Percentiles rank a stretch among this genome's conserved stretches.
phyloP scores from a whole-genome alignment of 2,329 filamentous ascomycete species.

The Fusarium anthophilum region DNA sequence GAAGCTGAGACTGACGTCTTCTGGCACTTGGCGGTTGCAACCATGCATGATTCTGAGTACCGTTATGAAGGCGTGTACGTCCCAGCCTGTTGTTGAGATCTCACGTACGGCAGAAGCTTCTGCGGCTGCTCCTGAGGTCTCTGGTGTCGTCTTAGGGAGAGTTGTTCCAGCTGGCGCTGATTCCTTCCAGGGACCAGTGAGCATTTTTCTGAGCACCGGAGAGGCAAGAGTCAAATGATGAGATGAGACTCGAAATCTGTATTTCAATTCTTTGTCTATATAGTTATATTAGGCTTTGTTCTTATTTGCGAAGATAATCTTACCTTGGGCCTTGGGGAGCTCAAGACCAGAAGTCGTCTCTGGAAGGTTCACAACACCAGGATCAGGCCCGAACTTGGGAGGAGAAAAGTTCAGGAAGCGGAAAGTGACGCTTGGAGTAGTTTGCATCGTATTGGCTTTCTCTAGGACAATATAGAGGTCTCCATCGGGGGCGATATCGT shows the following conservation, averaged over 20 bases:
- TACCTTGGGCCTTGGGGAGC: neutral
- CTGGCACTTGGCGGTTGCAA: neutral
- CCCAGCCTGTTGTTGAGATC: neutral
- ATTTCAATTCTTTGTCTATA: neutral
- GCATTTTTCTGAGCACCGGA: neutral
- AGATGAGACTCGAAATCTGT: neutral
- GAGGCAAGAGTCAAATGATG: neutral
- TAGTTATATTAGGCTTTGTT: neutral
- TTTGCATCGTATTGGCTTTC: fast-evolving
- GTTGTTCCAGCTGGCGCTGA: fast-evolving
- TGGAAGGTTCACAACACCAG: neutral
- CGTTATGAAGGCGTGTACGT: neutral
- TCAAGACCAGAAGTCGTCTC: neutral
- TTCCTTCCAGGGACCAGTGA: neutral
- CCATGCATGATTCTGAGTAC: neutral
- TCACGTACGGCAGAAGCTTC: neutral
- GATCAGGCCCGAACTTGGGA: neutral
- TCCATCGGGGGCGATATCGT: neutral
- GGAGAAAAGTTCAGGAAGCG: neutral
- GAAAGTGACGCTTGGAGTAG: neutral
- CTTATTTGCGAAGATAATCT: too few species aligned
- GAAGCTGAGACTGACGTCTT: neutral
- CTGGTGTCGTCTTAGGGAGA: too few species aligned
- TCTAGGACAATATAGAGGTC: neutral
- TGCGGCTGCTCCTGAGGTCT: too few species aligned